A percentile compares a stretch with the other conserved stretches of the same genome.
Evolutionary conservation across 75 land plant species (phyloP).

Genomic region (Adiantum capillusveneris): DNA sequence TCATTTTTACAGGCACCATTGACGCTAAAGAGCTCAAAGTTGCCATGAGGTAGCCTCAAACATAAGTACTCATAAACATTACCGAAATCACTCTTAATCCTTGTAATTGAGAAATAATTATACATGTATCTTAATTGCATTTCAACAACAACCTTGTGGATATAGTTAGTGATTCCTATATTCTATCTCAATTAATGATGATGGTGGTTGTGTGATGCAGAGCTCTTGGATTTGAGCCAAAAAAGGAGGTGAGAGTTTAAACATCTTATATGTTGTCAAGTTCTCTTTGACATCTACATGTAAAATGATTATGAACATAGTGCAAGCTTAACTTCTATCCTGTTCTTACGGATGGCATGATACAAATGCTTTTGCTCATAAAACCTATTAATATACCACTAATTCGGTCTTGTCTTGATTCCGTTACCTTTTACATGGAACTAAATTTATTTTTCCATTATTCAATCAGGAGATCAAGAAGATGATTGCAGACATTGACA

Average conservation of each 20-base stretch:
- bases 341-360: no score
- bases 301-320: no score
- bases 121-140: no score
- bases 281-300: no score
- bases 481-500: slow-evolving; percentile 83
- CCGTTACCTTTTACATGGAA: neutral
- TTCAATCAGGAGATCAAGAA: slow-evolving; percentile 60
- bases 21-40: slow-evolving; percentile 96
- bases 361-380: no score
- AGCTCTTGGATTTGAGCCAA: slow-evolving; percentile 96
- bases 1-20: slow-evolving; percentile 60
- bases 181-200: no score
- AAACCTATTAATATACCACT: neutral
- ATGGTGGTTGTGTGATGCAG: slow-evolving; percentile 30
- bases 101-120: no score
- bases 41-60: slow-evolving; percentile 91
- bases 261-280: no score
- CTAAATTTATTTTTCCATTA: neutral
- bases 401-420: neutral
- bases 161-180: no score
- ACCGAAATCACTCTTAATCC: no score
- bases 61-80: no score
- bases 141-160: no score
- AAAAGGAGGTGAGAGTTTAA: slow-evolving; percentile 96
- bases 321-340: neutral